Evolutionary conservation across 495 filamentous ascomycete genomes (phyloP), one percentile per base, ranked within the genome.

Genomic region (Amphirosellinia nigrospora): DNA sequence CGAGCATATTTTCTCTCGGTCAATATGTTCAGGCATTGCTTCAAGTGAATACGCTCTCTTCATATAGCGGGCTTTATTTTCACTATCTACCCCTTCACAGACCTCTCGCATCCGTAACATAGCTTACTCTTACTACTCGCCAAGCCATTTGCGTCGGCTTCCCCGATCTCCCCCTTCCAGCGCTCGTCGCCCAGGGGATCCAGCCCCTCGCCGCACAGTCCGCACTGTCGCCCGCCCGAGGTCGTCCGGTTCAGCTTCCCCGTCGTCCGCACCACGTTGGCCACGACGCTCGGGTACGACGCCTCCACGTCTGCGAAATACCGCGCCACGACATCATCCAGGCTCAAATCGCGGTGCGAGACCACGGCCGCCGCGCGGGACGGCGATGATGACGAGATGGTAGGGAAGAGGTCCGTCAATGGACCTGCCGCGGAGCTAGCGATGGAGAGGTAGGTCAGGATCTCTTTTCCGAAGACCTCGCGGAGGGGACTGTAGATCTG

Each of bases 241-340:
- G 21, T 3, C 15, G 63, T 63, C 64, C 84, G 74, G 43, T 88
- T 76, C 38, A 98, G 84, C 81, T 94, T 96, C 68, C 90, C 89
- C 11, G 90, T 90, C 36, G 94, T 99, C 69, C 92, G 87, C 5
- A 97, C 93, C 11, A 98, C 96, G 75, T 99, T 99, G 19, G 93
- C 89, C 71, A 99, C 96, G 32, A 98, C 92, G 65, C 90, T 92
- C 11, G 94, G 94, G 78, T 95, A 98, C 59, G 91, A 92, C 66
- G 88, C 86, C 77, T 98, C 96, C 30, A 97, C 94, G 7, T 90
- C 92, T 60, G 87, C 85, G 74, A 99, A 96, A 75, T 97, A 99
- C 52, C 94, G 89, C 56, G 83, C 80, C 90, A 99, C 94, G 56
- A 99, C 86, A 69, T 92, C 90, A 73, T 98, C 95, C 72, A 99